Conservation (phyloP, 2,329 filamentous ascomycete genomes). For the Tothia fuscella region DNA sequence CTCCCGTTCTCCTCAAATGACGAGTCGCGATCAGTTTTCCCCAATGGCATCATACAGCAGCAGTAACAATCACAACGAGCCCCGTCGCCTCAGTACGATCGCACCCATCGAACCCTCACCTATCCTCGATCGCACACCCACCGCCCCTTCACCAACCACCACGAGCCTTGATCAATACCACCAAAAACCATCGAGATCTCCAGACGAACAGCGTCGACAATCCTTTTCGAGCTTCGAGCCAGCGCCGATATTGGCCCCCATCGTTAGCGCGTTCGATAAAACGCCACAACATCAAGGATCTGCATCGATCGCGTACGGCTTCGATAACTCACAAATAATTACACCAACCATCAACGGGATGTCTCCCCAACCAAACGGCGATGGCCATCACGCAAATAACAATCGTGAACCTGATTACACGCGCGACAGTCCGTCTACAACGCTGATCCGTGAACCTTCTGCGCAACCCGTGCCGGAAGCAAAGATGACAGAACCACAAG, state of each 20-base stretch:
- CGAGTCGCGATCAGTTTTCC: slow-evolving; percentile 14
- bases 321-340: not conserved
- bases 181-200: slow-evolving; percentile 32
- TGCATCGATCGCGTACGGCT: slow-evolving; percentile 8
- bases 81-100: slow-evolving; percentile 24
- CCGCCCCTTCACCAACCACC: slow-evolving; percentile 29
- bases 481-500: slow-evolving; percentile 10
- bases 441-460: slow-evolving; percentile 6
- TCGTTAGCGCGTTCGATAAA: slow-evolving; percentile 10
- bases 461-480: not conserved
- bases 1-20: slow-evolving; percentile 6
- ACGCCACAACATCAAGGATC: slow-evolving; percentile 4
- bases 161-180: slow-evolving; percentile 35
- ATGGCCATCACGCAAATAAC: slow-evolving; percentile 13
- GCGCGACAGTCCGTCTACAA: not conserved
- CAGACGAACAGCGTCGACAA: slow-evolving; percentile 21
- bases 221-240: slow-evolving; percentile 3
- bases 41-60: slow-evolving; percentile 17
- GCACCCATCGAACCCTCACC: slow-evolving; percentile 29
- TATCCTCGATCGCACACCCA: slow-evolving; percentile 19
- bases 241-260: slow-evolving; percentile 6
- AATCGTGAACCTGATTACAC: slow-evolving; percentile 10
- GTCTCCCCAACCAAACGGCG: slow-evolving; percentile 18
- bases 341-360: slow-evolving; percentile 7
- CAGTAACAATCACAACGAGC: slow-evolving; percentile 15